These are phyloP conservation scores for Scheffersomyces illinoinensis DNA, from an alignment of 1,139 yeast species.

Conservation along the genomic window DNA sequence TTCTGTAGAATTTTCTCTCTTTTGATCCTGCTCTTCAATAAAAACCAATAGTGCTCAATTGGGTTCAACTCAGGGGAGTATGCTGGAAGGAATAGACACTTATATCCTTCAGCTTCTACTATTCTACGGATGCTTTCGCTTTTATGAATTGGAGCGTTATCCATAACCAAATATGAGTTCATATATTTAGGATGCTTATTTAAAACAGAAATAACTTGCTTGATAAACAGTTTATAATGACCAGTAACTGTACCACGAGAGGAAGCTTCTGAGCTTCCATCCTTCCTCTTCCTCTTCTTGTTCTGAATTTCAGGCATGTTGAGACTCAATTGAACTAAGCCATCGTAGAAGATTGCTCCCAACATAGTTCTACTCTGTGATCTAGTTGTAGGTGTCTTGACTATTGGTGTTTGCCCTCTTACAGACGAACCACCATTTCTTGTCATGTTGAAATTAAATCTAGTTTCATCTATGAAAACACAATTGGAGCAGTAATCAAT, in stretches of 20 bases:
- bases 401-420: constrained; percentile 3
- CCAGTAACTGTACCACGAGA: not conserved
- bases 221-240: constrained; percentile 3
- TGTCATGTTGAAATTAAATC: constrained; percentile 4
- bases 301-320: constrained; percentile 2
- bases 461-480: constrained; percentile 4
- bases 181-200: constrained; percentile 1
- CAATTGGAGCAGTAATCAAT: constrained; percentile 2
- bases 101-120: constrained; percentile 1
- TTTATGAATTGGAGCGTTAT: not conserved
- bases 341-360: not conserved
- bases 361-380: constrained; percentile 1
- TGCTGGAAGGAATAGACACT: constrained; percentile 4
- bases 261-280: not conserved
- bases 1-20: not conserved
- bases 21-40: not conserved
- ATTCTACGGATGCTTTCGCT: not conserved
- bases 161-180: not conserved
- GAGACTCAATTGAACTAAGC: constrained; percentile 4
- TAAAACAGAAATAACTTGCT: constrained; percentile 1
- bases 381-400: constrained; percentile 3
- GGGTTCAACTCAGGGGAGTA: constrained; percentile 5
- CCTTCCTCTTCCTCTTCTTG: constrained; percentile 1
- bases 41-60: not conserved
- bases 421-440: constrained; percentile 1